Base-by-base conservation (phyloP, 169 alveolate species). In the Plasmodium sp. region DNA sequence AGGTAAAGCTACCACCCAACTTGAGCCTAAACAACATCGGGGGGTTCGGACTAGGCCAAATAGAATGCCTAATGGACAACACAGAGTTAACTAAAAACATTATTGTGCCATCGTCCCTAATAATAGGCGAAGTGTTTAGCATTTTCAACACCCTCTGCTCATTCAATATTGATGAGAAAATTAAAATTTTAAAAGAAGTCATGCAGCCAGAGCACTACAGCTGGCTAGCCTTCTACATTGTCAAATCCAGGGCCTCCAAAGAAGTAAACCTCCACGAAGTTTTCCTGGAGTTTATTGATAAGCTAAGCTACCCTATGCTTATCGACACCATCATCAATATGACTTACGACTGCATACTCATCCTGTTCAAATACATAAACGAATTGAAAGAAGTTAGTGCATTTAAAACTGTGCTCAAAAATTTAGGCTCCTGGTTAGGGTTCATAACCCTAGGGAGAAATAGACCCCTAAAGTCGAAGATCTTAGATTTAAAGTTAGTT, bases 391-490 rank as follows among this genome's bases (percentile, higher is more conserved):
- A 97, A 72, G 95, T 96, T 16, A 95, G 98, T 16, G 96, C 99
- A 34, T 97, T 97, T 82, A 93, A 98, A 36, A 98, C 98, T 3
- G 95, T 98, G 14, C 96, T 98, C 27, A 98, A 98, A 94, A 97
- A 98, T 91, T 93, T 98, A 45, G 99, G 99, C 34, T 92, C 93
- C 27, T 98, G 99, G 99, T 95, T 98, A 45, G 99, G 99, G 18
- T 93, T 96, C 45, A 95, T 98, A 43, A 98, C 99, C 2, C 73
- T 98, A 75, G 96, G 96, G n/a, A 97, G 98, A 84, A 97, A 98
- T 93, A 96, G 96, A 79, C 99, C 99, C 33, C 93, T 98, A 34
- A 96, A 95, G 83, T 95, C 97, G 83, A 97, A 97, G 94, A 97
- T 96, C 56, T 84, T 98, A 83, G 99, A 97, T 81, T 93, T 98